These are phyloP conservation scores for Tricholoma sp. DNA, from an alignment of 768 basidiomycete genomes.

Conservation along the genomic window DNA sequence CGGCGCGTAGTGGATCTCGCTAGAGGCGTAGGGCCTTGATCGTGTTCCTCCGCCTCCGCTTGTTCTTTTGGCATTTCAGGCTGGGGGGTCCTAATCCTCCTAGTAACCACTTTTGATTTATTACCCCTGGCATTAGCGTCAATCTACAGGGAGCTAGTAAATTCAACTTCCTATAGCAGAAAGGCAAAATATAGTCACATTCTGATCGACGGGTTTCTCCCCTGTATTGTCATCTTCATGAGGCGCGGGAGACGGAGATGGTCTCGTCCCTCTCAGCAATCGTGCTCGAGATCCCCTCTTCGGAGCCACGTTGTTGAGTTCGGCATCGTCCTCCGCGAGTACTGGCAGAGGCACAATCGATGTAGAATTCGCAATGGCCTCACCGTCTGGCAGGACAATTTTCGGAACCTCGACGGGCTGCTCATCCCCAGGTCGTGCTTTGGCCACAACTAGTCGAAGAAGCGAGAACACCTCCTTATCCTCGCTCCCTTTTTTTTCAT, in stretches of 20 bases:
- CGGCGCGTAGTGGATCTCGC: constrained; percentile 17
- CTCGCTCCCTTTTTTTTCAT: background rate
- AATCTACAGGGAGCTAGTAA: background rate
- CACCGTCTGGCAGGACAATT: background rate
- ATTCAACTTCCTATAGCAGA: background rate
- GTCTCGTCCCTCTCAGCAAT: no score
- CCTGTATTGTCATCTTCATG: no score
- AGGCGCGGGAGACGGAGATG: no score
- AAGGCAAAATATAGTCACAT: background rate
- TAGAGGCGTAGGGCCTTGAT: background rate
- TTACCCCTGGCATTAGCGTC: background rate
- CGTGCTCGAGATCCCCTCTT: no score
- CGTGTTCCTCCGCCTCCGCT: background rate
- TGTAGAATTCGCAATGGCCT: background rate
- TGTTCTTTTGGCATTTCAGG: background rate
- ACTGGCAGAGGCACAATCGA: background rate
- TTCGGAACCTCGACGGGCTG: constrained; percentile 1
- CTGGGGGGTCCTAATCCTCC: background rate
- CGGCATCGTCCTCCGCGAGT: background rate
- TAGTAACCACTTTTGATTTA: background rate
- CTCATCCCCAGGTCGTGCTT: constrained; percentile 8
- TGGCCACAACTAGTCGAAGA: constrained; percentile 15
- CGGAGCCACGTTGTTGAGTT: background rate
- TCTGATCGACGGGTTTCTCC: background rate
- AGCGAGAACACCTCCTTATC: constrained; percentile 17